Percentiles rank a stretch among this genome's conserved stretches.
These are phyloP conservation scores for Blastobotrys ciferrii DNA, from an alignment of 1,139 yeast genomes.

Conservation along the genomic window DNA sequence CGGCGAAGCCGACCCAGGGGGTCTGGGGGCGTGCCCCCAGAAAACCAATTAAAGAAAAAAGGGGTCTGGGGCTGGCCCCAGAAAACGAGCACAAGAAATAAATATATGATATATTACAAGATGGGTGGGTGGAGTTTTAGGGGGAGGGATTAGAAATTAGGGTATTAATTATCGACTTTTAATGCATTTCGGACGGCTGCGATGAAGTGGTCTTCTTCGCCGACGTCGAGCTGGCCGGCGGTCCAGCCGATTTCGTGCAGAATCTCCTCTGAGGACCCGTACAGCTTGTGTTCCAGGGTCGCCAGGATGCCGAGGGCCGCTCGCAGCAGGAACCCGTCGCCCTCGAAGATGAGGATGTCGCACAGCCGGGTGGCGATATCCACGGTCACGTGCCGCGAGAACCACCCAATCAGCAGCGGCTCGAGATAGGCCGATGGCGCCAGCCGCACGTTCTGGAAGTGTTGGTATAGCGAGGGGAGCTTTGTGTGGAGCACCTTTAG, in stretches of 20 bases:
- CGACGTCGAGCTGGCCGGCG: constrained; percentile 45
- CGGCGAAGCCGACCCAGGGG: no score
- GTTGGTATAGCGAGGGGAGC: constrained; percentile 48
- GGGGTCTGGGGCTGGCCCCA: no score
- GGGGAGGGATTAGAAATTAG: no score
- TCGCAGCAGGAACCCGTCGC: constrained; percentile 50
- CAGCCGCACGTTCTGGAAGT: constrained; percentile 46
- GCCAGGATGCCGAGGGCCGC: constrained; percentile 50
- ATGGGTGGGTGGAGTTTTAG: no score
- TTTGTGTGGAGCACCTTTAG: constrained; percentile 46
- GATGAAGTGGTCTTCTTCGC: constrained; percentile 51
- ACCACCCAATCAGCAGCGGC: constrained; percentile 39
- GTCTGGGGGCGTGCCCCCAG: no score
- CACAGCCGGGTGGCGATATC: constrained; percentile 46
- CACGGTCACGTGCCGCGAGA: constrained; percentile 39
- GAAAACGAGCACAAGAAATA: no score
- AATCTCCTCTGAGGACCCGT: constrained; percentile 50
- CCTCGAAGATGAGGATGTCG: constrained; percentile 63
- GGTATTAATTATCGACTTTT: constrained; percentile 6
- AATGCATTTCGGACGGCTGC: constrained; percentile 15
- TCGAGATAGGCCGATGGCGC: constrained; percentile 39
- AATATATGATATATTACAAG: no score
- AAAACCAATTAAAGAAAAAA: no score
- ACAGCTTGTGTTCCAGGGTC: constrained; percentile 51
- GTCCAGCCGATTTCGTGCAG: constrained; percentile 30